Percentiles rank a stretch among this genome's conserved stretches.
Conservation (phyloP, 169 alveolate species). For the Plasmodium fragile region DNA sequence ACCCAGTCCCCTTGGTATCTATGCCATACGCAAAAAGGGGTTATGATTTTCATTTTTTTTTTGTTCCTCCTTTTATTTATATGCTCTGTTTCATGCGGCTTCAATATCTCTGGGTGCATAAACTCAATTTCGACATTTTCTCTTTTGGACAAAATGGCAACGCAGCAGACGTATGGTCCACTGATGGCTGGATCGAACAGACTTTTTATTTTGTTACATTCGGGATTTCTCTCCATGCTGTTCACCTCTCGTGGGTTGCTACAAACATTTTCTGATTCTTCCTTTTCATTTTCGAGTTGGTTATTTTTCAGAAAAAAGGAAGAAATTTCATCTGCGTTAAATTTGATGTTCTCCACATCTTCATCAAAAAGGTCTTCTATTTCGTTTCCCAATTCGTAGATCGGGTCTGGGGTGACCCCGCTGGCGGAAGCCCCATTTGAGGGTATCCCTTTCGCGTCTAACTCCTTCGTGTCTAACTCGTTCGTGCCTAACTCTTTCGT, state of each 20-base stretch:
- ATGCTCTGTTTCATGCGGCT: slow-evolving; percentile 15
- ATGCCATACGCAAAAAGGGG: slow-evolving; percentile 71
- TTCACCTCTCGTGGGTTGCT: background rate
- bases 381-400: slow-evolving; percentile 49
- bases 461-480: background rate
- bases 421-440: background rate
- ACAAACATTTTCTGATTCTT: background rate
- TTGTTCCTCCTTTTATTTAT: slow-evolving; percentile 11
- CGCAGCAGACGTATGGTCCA: slow-evolving; percentile 61
- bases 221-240: background rate
- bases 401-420: background rate
- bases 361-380: slow-evolving; percentile 57
- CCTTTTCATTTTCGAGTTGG: background rate
- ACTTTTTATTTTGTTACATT: slow-evolving; percentile 12
- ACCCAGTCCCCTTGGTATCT: slow-evolving; percentile 68
- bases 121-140: slow-evolving; percentile 56
- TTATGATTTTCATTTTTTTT: slow-evolving; percentile 10
- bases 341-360: slow-evolving; percentile 69
- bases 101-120: slow-evolving; percentile 43
- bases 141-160: slow-evolving; percentile 33
- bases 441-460: background rate
- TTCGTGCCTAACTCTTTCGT: background rate
- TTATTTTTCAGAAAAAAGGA: slow-evolving; percentile 42
- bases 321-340: slow-evolving; percentile 51
- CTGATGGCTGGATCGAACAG: slow-evolving; percentile 36